phyloP scores from a whole-genome alignment of 2,329 filamentous ascomycete genomes.

The Lachnum nothofagi region DNA sequence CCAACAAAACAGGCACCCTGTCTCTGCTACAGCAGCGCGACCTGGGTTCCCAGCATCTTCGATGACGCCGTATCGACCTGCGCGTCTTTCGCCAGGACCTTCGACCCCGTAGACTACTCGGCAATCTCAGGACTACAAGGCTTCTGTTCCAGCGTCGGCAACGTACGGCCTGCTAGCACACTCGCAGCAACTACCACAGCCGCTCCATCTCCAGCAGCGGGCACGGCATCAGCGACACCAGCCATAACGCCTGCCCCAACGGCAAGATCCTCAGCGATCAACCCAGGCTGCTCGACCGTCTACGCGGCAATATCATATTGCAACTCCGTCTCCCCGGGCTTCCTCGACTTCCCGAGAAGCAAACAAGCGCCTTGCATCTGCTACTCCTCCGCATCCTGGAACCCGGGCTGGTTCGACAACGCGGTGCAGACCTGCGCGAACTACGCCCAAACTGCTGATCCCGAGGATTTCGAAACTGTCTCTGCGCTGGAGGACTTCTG shows the following conservation, averaged over 20 bases:
- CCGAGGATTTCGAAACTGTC: slow-evolving; percentile 3
- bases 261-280: slow-evolving; percentile 1
- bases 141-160: slow-evolving; percentile 16
- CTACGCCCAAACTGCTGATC: slow-evolving; percentile 9
- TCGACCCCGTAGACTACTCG: slow-evolving; percentile 6
- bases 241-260: not conserved
- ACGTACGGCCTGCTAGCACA: slow-evolving; percentile 6
- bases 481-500: slow-evolving; percentile 12
- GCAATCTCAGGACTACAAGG: slow-evolving; percentile 3
- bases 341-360: not conserved
- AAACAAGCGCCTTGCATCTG: slow-evolving; percentile 14
- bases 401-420: slow-evolving; percentile 10
- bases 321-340: not conserved
- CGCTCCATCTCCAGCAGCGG: not conserved
- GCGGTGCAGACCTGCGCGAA: slow-evolving; percentile 7
- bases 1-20: slow-evolving; percentile 15
- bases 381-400: slow-evolving; percentile 4
- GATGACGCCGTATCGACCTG: slow-evolving; percentile 16
- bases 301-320: not conserved
- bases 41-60: slow-evolving; percentile 15
- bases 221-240: not conserved
- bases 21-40: slow-evolving; percentile 18
- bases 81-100: slow-evolving; percentile 11
- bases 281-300: slow-evolving; percentile 7
- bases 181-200: not conserved